Conservation (phyloP, 176 grass and related monocot genomes). For the Metroxylon sagu region DNA sequence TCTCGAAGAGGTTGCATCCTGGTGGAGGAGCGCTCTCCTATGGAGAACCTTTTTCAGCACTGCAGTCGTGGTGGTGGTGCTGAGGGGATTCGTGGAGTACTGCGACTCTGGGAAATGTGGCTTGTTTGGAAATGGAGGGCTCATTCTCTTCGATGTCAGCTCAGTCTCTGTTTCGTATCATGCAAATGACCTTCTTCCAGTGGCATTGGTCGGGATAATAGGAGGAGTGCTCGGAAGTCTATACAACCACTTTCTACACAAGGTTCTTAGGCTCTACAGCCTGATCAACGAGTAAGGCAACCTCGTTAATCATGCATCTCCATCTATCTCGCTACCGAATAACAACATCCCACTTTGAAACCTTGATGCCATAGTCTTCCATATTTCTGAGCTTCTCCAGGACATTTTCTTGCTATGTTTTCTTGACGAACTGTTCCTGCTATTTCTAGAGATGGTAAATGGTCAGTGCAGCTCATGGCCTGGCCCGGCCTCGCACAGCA, state of each 20-base stretch:
- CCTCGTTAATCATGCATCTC: too few species aligned
- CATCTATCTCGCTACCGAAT: too few species aligned
- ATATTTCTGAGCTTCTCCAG: too few species aligned
- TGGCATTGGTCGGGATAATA: slow-evolving; percentile 57
- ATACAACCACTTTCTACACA: slow-evolving; percentile 78
- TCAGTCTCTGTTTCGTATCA: slow-evolving; percentile 60
- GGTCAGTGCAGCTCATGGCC: too few species aligned
- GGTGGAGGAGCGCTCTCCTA: slow-evolving; percentile 88
- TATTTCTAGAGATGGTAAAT: too few species aligned
- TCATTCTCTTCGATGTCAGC: slow-evolving; percentile 90
- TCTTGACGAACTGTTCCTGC: too few species aligned
- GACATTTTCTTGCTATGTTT: too few species aligned
- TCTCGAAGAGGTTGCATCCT: slow-evolving; percentile 85
- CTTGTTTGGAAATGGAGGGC: slow-evolving; percentile 75
- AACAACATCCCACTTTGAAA: too few species aligned
- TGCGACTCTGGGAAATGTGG: slow-evolving; percentile 71
- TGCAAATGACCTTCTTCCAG: slow-evolving; percentile 50
- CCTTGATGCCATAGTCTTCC: too few species aligned
- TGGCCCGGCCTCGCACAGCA: too few species aligned
- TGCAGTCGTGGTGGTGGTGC: slow-evolving; percentile 77
- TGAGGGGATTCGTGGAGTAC: slow-evolving; percentile 91
- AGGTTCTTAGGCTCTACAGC: slow-evolving; percentile 73
- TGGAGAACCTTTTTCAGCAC: slow-evolving; percentile 98
- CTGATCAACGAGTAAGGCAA: slow-evolving; percentile 59
- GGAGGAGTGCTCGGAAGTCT: slow-evolving; percentile 56